Base-by-base conservation (phyloP, 192 early-diverging fungal genomes). In the Rhizoclosmatium sp. region DNA sequence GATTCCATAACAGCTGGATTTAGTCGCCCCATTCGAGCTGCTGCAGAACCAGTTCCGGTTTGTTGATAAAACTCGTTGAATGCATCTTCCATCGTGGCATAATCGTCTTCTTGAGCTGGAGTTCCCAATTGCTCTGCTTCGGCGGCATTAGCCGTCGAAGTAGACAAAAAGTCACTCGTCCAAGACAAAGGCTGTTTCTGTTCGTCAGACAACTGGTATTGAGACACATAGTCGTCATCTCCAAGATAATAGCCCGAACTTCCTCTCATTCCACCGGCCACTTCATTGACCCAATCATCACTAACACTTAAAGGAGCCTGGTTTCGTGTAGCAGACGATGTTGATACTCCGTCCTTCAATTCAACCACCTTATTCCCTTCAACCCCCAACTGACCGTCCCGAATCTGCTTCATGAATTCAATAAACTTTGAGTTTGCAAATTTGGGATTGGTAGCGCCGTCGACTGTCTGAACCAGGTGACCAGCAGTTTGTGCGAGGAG, bases 401-500 rank as follows among this genome's bases (percentile, higher is more conserved):
- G 88, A 59, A 99, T 85, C 79, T 96, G 89, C 69, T 94, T 88
- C 96, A 99, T 99, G 81, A 99, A 92, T 12, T 88, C 89, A 84
- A 98, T 83, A 75, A 99, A 99, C 54, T 94, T 90, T 16, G 95
- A 97, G 69, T 93, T 89, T 75, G 93, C 92, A 78, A 99, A 96
- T 84, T 99, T 99, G 45, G 97, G 95, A 70, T 98, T 97, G 54
- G 89, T 84, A 3, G 92, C 65, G 31, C 31, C 86, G n/a, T 79
- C 83, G 19, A 98, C 92, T 45, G 91, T 89, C 46, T 94, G 91
- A 14, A 97, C 80, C 40, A 99, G 87, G 69, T 93, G 85, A 9
- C 90, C 92, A 41, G 98, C 98, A 0, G 94, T 94, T 61, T 89
- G 85, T 3, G 94, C 91, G 14, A 98, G 87, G 23, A 92, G 90